Conservation (phyloP, 2,329 filamentous ascomycete genomes). For the Fusarium incarnatum region DNA sequence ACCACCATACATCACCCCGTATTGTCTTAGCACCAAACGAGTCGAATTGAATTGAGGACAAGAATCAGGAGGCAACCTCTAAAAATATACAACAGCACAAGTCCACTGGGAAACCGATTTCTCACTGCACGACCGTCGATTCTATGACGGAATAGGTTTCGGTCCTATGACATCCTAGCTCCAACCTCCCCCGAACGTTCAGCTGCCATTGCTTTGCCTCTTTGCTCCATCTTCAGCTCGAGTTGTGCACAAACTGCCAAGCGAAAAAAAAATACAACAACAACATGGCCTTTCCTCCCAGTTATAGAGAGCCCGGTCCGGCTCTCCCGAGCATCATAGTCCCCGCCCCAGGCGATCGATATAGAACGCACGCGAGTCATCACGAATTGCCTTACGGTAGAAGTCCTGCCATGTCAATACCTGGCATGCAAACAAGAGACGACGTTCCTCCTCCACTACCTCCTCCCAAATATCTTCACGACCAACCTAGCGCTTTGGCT, state of each 20-base stretch:
- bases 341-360: slow-evolving; percentile 46
- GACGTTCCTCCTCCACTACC: slow-evolving; percentile 59
- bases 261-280: slow-evolving; percentile 14
- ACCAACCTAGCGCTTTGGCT: slow-evolving; percentile 46
- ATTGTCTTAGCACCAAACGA: slow-evolving; percentile 38
- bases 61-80: slow-evolving; percentile 22
- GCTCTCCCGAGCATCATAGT: slow-evolving; percentile 54
- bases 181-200: slow-evolving; percentile 36
- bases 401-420: slow-evolving; percentile 58
- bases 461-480: slow-evolving; percentile 56
- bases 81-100: slow-evolving; percentile 7
- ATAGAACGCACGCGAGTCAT: slow-evolving; percentile 43
- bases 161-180: slow-evolving; percentile 42
- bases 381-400: slow-evolving; percentile 51
- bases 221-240: slow-evolving; percentile 45
- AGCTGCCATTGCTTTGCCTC: slow-evolving; percentile 44
- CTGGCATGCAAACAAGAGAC: slow-evolving; percentile 50
- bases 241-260: slow-evolving; percentile 32
- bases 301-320: slow-evolving; percentile 52
- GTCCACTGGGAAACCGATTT: slow-evolving; percentile 16
- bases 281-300: slow-evolving; percentile 54
- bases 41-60: not conserved
- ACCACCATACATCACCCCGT: slow-evolving; percentile 29
- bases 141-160: slow-evolving; percentile 45
- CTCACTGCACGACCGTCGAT: slow-evolving; percentile 24